Evolutionary conservation across 805 yeast genomes (phyloP).

Genomic region (Pichia insulana): DNA sequence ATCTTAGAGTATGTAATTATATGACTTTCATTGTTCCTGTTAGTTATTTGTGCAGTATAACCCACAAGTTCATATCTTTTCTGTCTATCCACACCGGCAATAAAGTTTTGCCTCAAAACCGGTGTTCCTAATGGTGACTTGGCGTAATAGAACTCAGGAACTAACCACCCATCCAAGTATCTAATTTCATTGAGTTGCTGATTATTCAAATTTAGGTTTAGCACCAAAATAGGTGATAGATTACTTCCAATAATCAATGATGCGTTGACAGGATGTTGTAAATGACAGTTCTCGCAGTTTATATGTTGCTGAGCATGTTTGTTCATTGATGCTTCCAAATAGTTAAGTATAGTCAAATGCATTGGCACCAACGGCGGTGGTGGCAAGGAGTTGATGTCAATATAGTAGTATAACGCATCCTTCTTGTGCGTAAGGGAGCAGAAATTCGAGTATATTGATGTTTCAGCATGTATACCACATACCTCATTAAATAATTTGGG

Average conservation of each 20-base stretch:
- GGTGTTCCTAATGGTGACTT: constrained; percentile 23
- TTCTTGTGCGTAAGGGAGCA: constrained; percentile 32
- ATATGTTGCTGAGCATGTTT: constrained; percentile 41
- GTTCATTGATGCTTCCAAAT: constrained; percentile 54
- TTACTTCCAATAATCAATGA: constrained; percentile 37
- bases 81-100: constrained; percentile 16
- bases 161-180: constrained; percentile 47
- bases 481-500: constrained; percentile 21
- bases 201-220: constrained; percentile 48
- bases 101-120: constrained; percentile 18
- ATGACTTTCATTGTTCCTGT: constrained; percentile 46
- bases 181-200: constrained; percentile 48
- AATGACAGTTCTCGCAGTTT: constrained; percentile 43
- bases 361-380: constrained; percentile 27
- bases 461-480: constrained; percentile 36
- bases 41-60: constrained; percentile 57
- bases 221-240: constrained; percentile 56
- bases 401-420: constrained; percentile 29
- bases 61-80: constrained; percentile 56
- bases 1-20: constrained; percentile 38
- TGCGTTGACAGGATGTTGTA: constrained; percentile 47
- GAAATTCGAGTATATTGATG: constrained; percentile 32
- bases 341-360: constrained; percentile 39
- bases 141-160: constrained; percentile 44
- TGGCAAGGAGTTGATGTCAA: constrained; percentile 33